These are phyloP conservation scores for Coemansia aciculifera DNA, from an alignment of 192 early-diverging fungal genomes.

Conservation along the genomic window DNA sequence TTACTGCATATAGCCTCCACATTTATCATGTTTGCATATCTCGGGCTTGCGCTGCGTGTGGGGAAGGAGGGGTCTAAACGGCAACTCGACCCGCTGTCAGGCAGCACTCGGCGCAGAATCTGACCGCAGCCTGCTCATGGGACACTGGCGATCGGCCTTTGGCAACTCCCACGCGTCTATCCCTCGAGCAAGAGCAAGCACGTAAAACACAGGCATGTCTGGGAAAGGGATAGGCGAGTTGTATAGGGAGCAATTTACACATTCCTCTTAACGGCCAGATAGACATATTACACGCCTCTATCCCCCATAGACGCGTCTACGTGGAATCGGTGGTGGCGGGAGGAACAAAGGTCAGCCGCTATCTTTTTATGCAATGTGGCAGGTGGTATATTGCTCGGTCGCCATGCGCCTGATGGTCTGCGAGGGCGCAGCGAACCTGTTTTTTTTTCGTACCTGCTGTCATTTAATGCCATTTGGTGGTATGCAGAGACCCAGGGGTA, in stretches of 20 bases:
- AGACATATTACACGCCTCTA: background rate
- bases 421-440: constrained; percentile 2
- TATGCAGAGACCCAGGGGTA: background rate
- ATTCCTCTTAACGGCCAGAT: background rate
- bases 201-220: background rate
- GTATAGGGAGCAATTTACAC: background rate
- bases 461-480: background rate
- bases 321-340: constrained; percentile 7
- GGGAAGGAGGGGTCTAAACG: background rate
- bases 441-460: background rate
- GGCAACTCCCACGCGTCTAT: background rate
- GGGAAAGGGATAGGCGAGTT: background rate
- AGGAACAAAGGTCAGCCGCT: constrained; percentile 1
- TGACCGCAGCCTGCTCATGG: background rate
- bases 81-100: background rate
- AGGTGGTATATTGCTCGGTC: constrained; percentile 1
- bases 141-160: background rate
- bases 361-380: background rate
- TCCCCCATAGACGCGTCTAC: constrained; percentile 4
- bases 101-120: background rate
- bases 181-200: background rate
- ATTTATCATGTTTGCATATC: background rate
- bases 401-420: constrained; percentile 8
- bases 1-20: background rate
- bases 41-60: background rate